Conservation (phyloP, 352 stramenopile species). For the Phytophthora hibernalis region DNA sequence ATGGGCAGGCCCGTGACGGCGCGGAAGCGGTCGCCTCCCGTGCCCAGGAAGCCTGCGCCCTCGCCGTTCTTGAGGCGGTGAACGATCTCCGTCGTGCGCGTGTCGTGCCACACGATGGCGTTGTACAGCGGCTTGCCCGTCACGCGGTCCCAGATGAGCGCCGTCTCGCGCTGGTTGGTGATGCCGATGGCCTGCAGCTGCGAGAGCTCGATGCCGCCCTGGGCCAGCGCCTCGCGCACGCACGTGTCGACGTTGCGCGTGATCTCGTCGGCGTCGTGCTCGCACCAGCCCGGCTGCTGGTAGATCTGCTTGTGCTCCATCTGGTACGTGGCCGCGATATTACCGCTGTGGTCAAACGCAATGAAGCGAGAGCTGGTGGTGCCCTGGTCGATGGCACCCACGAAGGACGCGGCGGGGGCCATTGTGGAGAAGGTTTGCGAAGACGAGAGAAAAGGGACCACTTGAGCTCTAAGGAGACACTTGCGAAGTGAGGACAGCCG, state of each 20-base stretch:
- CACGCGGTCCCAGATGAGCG: constrained; percentile 96
- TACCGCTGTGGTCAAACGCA: constrained; percentile 91
- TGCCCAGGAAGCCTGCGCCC: constrained; percentile 57
- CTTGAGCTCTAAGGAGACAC: constrained; percentile 38
- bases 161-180: constrained; percentile 99
- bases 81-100: constrained; percentile 93
- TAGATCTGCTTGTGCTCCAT: constrained; percentile 98
- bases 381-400: constrained; percentile 96
- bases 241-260: constrained; percentile 87
- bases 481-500: constrained; percentile 47
- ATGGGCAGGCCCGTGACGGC: constrained; percentile 95
- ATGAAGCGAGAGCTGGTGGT: constrained; percentile 98
- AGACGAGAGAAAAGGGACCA: background rate
- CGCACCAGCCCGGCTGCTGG: constrained; percentile 95
- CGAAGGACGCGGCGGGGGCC: constrained; percentile 53
- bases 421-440: constrained; percentile 33
- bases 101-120: constrained; percentile 99
- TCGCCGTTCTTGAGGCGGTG: constrained; percentile 76
- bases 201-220: constrained; percentile 63
- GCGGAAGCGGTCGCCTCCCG: constrained; percentile 74
- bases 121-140: constrained; percentile 98
- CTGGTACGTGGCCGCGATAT: constrained; percentile 93
- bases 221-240: constrained; percentile 79
- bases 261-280: constrained; percentile 98
- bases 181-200: constrained; percentile 95